phyloP scores from a whole-genome alignment of 2,329 filamentous ascomycete genomes.

The Epichloe coenophiala region DNA sequence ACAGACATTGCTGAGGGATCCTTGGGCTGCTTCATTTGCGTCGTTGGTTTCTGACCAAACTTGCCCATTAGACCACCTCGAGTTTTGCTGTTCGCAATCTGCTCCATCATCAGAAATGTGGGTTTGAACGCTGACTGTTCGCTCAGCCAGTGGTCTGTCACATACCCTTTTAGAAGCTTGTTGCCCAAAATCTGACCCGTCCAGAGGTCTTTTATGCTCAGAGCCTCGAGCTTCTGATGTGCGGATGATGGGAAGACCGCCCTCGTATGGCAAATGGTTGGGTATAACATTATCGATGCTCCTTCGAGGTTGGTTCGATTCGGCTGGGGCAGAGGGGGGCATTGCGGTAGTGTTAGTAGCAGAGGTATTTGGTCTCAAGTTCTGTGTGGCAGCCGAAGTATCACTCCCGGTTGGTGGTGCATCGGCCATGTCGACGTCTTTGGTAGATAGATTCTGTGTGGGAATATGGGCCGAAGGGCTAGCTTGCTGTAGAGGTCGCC shows the following conservation, averaged over 20 bases:
- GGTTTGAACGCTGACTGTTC: not conserved
- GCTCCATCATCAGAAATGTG: conserved; percentile 13
- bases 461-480: conserved; percentile 12
- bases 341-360: not conserved
- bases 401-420: not conserved
- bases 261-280: conserved; percentile 12
- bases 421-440: conserved; percentile 7
- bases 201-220: conserved; percentile 25
- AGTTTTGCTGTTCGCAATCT: conserved; percentile 18
- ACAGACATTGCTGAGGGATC: conserved; percentile 41
- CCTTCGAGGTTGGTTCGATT: not conserved
- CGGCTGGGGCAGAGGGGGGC: conserved; percentile 2
- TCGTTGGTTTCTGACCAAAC: conserved; percentile 19
- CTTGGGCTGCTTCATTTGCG: conserved; percentile 18
- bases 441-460: not conserved
- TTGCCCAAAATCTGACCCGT: conserved; percentile 20
- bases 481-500: conserved; percentile 27
- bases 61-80: conserved; percentile 23
- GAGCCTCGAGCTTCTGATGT: conserved; percentile 14
- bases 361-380: not conserved
- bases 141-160: conserved; percentile 6
- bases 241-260: conserved; percentile 26
- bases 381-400: not conserved
- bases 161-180: conserved; percentile 29
- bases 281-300: not conserved